phyloP scores from a whole-genome alignment of 257 asterid species.

The Nicotiana tabacum region DNA sequence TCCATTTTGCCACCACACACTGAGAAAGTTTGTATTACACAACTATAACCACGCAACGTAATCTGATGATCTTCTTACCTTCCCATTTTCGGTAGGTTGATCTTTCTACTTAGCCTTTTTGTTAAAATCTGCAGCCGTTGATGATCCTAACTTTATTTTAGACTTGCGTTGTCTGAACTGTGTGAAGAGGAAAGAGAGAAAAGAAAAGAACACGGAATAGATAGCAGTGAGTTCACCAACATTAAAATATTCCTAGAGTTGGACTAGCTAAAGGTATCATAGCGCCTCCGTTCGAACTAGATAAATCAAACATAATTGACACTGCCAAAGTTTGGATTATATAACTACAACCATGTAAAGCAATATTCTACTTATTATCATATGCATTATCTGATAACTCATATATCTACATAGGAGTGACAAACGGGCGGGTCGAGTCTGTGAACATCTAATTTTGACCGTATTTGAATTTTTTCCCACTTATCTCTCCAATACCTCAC shows the following conservation, averaged over 20 bases:
- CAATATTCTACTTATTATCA: background rate
- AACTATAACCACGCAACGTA: no score
- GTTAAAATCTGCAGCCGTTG: conserved; percentile 30
- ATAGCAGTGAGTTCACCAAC: background rate
- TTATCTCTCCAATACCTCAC: no score
- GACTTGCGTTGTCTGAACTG: conserved; percentile 61
- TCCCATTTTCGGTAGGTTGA: conserved; percentile 22
- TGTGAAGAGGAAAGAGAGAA: conserved; percentile 19
- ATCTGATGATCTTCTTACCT: background rate
- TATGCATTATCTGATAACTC: background rate
- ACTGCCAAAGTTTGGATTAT: background rate
- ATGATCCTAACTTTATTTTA: conserved; percentile 40
- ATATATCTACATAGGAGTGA: background rate
- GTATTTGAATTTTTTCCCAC: no score
- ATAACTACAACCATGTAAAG: background rate
- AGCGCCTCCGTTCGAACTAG: no score
- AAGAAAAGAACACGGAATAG: background rate
- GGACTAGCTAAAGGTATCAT: no score
- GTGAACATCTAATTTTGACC: no score
- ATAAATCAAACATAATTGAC: background rate
- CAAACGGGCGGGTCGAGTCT: no score
- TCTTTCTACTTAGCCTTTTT: conserved; percentile 34
- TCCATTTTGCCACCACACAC: no score
- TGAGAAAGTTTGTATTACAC: no score
- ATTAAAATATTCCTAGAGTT: no score